Conservation (phyloP, 495 filamentous ascomycete species). For the Penicillium maclennaniae region DNA sequence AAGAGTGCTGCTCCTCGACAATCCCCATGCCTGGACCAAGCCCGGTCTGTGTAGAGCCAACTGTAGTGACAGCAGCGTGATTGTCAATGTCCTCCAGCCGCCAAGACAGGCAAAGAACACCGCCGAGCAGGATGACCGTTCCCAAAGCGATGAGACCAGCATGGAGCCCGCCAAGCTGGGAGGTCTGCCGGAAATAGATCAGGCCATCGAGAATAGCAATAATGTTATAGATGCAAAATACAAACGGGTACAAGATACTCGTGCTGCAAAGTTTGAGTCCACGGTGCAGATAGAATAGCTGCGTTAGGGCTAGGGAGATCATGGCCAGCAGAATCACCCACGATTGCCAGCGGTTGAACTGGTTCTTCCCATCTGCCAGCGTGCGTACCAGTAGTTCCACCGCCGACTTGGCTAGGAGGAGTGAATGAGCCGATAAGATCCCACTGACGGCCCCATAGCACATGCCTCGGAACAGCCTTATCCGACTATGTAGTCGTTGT, state of each 20-base stretch:
- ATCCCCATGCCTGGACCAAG: constrained; percentile 44
- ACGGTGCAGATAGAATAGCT: constrained; percentile 92
- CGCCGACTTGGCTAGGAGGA: constrained; percentile 93
- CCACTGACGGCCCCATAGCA: constrained; percentile 87
- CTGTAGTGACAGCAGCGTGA: constrained; percentile 44
- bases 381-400: constrained; percentile 96
- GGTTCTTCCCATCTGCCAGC: constrained; percentile 79
- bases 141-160: constrained; percentile 84
- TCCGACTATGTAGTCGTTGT: constrained; percentile 38
- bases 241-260: constrained; percentile 92
- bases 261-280: constrained; percentile 93
- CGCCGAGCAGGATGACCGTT: constrained; percentile 77
- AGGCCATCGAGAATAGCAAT: constrained; percentile 96
- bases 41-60: constrained; percentile 37
- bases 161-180: constrained; percentile 67
- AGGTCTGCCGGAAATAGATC: constrained; percentile 91
- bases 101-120: constrained; percentile 93
- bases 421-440: constrained; percentile 86
- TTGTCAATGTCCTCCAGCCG: constrained; percentile 70
- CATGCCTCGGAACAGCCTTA: constrained; percentile 82
- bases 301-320: constrained; percentile 75
- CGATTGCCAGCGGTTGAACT: constrained; percentile 96
- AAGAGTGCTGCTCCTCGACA: constrained; percentile 36
- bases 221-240: constrained; percentile 99
- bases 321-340: constrained; percentile 90